Evolutionary conservation across 139 green algal species (phyloP), one percentile per base, ranked within the genome.

Genomic region (Mychonastes homosphaera): DNA sequence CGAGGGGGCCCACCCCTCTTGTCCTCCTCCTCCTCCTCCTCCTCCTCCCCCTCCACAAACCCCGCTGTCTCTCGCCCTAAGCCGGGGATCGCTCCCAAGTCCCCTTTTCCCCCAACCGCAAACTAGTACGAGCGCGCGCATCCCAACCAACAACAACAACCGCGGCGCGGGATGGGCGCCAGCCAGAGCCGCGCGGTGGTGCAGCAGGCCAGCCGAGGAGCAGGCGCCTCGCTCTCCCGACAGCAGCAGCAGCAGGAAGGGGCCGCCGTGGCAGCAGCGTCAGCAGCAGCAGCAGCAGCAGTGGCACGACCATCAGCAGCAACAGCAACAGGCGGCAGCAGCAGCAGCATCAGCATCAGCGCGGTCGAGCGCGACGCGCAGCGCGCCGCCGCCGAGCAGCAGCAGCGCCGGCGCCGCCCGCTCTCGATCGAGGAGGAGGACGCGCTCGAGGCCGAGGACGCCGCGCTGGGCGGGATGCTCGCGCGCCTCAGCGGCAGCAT

Each of bases 361-460:
- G 30, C 56, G n/a, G 43, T 63, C n/a, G 56, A 30, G 15, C 27
- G 26, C n/a, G 56, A 63, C 21, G 56, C 44, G 6, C 43, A 54
- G n/a, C 21, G 56, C 39, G 56, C 43, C 54, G 21, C 19, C 23
- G 47, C 58, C 49, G 58, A 46, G 56, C 47, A 35, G 5, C 50
- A 58, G 28, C 28, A 35, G 13, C 16, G 32, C 19, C 43, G 35
- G 58, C 40, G 58, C 15, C 21, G 28, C 7, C 18, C 32, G 15
- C 47, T 65, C 12, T 51, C 46, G 2, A 16, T 65, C 1, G 47
- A 57, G 19, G 46, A 65, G 26, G 58, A 65, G 15, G 58, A 65
- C 35, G 44, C 48, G 35, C 15, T 38, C 16, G 58, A 65, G 30
- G 41, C 33, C 4, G 36, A 23, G 29, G 47, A 65, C 6, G 30